Conservation (phyloP, 345 rosid species). For the Salix suchowensis region DNA sequence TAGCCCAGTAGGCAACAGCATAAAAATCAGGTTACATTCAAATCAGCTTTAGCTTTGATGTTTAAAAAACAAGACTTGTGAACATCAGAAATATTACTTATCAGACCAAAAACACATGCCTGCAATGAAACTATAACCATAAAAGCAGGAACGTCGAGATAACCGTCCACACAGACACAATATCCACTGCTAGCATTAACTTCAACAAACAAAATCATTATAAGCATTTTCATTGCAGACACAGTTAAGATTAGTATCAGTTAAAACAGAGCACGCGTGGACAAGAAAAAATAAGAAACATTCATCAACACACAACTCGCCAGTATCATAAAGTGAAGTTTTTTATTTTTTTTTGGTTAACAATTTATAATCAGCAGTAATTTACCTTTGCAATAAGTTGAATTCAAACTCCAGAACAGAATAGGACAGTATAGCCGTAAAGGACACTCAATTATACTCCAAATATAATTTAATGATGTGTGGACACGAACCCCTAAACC, state of each 20-base stretch:
- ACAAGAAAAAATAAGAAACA: background rate
- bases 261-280: background rate
- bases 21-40: background rate
- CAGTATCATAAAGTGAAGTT: background rate
- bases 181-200: background rate
- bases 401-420: slow-evolving; percentile 12
- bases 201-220: background rate
- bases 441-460: background rate
- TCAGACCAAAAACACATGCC: background rate
- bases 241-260: background rate
- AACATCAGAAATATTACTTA: background rate
- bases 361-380: background rate
- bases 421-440: background rate
- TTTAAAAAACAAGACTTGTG: background rate
- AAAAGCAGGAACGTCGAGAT: background rate
- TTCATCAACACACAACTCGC: background rate
- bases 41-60: background rate
- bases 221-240: background rate
- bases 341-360: background rate
- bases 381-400: background rate
- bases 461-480: slow-evolving; percentile 3
- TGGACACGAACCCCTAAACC: slow-evolving; percentile 7
- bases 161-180: background rate
- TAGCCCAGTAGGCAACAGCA: background rate
- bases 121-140: background rate